Conservation (phyloP, 345 rosid genomes). For the Ailanthus altissimus region DNA sequence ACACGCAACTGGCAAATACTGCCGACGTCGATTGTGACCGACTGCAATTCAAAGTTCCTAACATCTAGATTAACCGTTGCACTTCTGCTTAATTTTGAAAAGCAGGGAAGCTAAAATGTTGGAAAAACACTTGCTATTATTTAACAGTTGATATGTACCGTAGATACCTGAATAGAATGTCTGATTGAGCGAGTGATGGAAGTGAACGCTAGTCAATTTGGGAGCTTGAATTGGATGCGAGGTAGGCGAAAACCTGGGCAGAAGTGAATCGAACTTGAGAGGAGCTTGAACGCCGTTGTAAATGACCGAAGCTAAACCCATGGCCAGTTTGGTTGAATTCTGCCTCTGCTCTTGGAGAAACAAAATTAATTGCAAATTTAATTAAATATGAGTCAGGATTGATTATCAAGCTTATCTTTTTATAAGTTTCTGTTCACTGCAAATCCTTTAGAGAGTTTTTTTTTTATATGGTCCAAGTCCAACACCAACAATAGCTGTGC, state of each 20-base stretch:
- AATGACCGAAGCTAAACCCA: constrained; percentile 71
- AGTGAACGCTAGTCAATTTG: constrained; percentile 36
- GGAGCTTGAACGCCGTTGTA: constrained; percentile 50
- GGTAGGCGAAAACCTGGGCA: constrained; percentile 31
- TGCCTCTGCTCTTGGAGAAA: background rate
- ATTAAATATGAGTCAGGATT: background rate
- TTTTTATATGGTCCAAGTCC: background rate
- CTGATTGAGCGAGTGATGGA: constrained; percentile 34
- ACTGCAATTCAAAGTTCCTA: constrained; percentile 29
- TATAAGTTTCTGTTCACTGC: background rate
- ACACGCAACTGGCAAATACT: constrained; percentile 37
- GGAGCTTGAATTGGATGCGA: constrained; percentile 36
- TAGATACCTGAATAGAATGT: constrained; percentile 27
- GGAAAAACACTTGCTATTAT: too few species aligned
- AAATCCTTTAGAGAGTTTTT: background rate
- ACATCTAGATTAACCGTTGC: constrained; percentile 20
- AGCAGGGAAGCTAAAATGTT: too few species aligned
- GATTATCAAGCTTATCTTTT: constrained; percentile 3
- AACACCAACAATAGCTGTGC: background rate
- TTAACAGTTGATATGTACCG: too few species aligned
- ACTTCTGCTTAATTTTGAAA: too few species aligned
- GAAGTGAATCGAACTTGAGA: constrained; percentile 39
- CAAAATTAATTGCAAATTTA: background rate
- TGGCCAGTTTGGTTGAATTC: constrained; percentile 20
- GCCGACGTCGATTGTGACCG: constrained; percentile 28